Conservation (phyloP, 192 early-diverging fungal genomes). For the Phycomyces nitens region DNA sequence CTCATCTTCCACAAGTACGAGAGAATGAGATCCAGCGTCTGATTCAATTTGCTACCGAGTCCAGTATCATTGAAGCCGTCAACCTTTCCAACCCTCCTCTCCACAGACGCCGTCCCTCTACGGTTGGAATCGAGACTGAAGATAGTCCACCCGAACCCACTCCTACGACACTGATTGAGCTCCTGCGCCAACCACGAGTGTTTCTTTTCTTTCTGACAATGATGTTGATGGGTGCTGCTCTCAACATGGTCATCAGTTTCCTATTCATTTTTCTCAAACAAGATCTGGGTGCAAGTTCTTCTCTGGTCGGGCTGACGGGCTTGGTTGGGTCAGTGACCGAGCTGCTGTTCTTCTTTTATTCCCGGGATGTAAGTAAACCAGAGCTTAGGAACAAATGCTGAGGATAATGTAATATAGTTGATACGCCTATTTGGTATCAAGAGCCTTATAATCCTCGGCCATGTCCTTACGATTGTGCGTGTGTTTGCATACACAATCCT, state of each 20-base stretch:
- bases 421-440: conserved; percentile 42
- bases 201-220: conserved; percentile 38
- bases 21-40: conserved; percentile 37
- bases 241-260: conserved; percentile 42
- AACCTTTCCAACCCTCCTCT: conserved; percentile 29
- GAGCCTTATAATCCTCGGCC: conserved; percentile 40
- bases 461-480: conserved; percentile 42
- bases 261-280: conserved; percentile 41
- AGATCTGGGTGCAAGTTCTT: conserved; percentile 41
- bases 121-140: background rate
- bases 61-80: conserved; percentile 37
- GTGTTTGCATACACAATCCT: conserved; percentile 38
- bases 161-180: conserved; percentile 29
- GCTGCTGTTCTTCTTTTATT: conserved; percentile 44
- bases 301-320: conserved; percentile 41
- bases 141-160: background rate
- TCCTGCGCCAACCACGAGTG: conserved; percentile 33
- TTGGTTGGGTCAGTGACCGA: conserved; percentile 39
- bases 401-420: conserved; percentile 19
- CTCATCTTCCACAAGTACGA: conserved; percentile 23
- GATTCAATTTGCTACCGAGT: conserved; percentile 39
- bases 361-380: conserved; percentile 42
- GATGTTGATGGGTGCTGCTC: conserved; percentile 45
- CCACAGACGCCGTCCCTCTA: conserved; percentile 8
- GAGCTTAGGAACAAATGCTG: no score